Conservation (phyloP, 441 rosid genomes). For the Erodium texanum region DNA sequence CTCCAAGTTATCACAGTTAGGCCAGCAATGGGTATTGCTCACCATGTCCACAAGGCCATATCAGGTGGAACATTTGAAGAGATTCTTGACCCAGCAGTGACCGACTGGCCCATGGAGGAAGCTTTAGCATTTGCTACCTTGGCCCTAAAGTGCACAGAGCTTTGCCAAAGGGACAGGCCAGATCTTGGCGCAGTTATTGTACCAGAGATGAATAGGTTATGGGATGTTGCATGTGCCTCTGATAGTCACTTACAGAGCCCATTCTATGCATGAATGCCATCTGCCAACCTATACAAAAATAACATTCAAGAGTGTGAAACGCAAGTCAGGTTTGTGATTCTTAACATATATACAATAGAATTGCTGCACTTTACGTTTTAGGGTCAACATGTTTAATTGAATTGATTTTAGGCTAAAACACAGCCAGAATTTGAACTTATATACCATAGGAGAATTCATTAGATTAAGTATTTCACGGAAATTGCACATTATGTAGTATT, state of each 20-base stretch:
- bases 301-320: slow-evolving; percentile 4
- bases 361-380: neutral
- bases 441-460: neutral
- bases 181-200: slow-evolving; percentile 43
- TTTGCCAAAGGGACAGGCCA: slow-evolving; percentile 59
- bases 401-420: neutral
- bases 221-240: slow-evolving; percentile 26
- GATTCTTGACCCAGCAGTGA: slow-evolving; percentile 44
- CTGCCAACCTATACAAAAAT: slow-evolving; percentile 9
- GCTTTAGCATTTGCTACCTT: slow-evolving; percentile 40
- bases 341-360: neutral
- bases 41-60: slow-evolving; percentile 46
- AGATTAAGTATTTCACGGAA: neutral
- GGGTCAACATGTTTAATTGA: neutral
- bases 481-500: neutral
- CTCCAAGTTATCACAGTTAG: slow-evolving; percentile 57
- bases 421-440: neutral
- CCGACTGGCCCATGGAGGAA: slow-evolving; percentile 57
- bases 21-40: slow-evolving; percentile 63
- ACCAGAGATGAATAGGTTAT: slow-evolving; percentile 45
- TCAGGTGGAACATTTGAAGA: slow-evolving; percentile 41
- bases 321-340: slow-evolving; percentile 19
- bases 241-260: neutral
- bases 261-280: slow-evolving; percentile 1
- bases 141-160: slow-evolving; percentile 44